Base-by-base conservation (phyloP, 768 basidiomycete species). In the Termitomyces sp. region DNA sequence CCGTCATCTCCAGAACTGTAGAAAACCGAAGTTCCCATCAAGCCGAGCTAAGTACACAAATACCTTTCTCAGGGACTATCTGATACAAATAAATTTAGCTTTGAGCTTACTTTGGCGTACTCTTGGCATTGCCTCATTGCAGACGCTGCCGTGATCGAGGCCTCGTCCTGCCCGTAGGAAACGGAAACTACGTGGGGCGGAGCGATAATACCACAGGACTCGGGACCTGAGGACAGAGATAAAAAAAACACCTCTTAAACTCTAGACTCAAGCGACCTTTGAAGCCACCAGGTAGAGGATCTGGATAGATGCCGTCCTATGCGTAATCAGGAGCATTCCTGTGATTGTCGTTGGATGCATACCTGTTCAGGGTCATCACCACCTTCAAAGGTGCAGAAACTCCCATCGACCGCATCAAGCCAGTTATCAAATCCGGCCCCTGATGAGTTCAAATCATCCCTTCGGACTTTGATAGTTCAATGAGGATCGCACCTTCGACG, bases 1-100 rank as follows among this genome's bases (percentile, higher is more conserved):
- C 63, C 63, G 22, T 57, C 36, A 52, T 89, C 86, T 12, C 88
- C 87, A 36, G 82, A 82, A 37, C 79, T 75, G 69, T 85, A 85
- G 32, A 83, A 64, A 5, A 89, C 56, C 5, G 84, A 82, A 18
- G 82, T 75, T 14, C 87, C 88, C 53, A 86, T 79, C 24, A 81
- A 71, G 22, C 86, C 86, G 37, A 89, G 81, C 67, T 79, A 30
- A 40, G 13, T 53, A 7, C 7, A 30, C n/a, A 7, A 39, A 4
- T 18, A 5, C 10, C 14, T 4, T 33, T 48, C 20, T 52, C 5
- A 52, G 42, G 24, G 14, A 30, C 20, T 4, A 39, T 4, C 24
- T 26, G 36, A 18, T 45, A n/a, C 4, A 6, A 20, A 9, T 10
- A n/a, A 36, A n/a, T 24, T 20, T 1, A 47, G 30, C 34, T 46